phyloP scores from a whole-genome alignment of 441 rosid species.

The Erodium moschatum region DNA sequence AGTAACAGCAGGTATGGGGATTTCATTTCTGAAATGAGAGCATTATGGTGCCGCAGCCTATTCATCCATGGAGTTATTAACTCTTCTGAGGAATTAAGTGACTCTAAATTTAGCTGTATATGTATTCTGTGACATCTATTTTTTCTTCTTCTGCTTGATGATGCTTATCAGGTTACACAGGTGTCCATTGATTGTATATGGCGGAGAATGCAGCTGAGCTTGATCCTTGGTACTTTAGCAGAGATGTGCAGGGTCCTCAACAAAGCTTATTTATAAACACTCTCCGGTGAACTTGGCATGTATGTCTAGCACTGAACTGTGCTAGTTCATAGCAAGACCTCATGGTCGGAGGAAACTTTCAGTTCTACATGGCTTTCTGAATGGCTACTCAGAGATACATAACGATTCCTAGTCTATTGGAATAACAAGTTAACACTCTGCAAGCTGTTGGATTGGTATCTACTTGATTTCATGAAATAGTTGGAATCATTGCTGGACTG shows the following conservation, averaged over 20 bases:
- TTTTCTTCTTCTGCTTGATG: neutral
- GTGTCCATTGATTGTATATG: neutral
- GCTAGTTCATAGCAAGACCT: neutral
- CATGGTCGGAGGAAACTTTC: neutral
- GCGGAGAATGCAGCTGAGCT: neutral
- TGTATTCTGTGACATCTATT: neutral
- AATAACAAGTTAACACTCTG: too few relatives aligned
- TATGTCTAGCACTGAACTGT: neutral
- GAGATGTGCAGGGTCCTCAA: neutral
- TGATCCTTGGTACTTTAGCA: neutral
- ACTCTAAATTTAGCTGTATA: neutral
- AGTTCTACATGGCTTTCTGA: too few relatives aligned
- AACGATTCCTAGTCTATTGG: too few relatives aligned
- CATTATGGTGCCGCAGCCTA: slow-evolving; percentile 1
- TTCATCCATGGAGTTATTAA: neutral
- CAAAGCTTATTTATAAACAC: neutral
- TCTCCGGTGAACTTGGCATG: neutral
- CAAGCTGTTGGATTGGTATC: too few relatives aligned
- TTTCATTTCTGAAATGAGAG: too few relatives aligned
- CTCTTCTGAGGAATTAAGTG: neutral
- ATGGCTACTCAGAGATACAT: too few relatives aligned
- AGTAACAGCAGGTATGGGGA: too few relatives aligned
- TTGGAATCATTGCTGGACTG: too few relatives aligned
- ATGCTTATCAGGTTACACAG: neutral
- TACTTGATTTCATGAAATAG: too few relatives aligned